These are phyloP conservation scores for Termitomyces sp. DNA, from an alignment of 768 basidiomycete genomes.

Conservation along the genomic window DNA sequence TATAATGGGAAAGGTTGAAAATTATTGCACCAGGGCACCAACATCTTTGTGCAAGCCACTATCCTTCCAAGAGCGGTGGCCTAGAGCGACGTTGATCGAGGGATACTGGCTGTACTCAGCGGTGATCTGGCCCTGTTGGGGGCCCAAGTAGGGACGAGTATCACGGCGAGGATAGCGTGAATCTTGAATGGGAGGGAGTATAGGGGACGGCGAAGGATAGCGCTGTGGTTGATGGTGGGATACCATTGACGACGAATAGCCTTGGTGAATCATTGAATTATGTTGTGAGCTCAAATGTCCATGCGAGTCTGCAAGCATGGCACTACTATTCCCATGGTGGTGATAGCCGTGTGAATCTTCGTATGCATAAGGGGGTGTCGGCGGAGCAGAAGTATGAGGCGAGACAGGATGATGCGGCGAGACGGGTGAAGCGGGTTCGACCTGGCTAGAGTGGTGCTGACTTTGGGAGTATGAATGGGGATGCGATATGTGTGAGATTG, in stretches of 20 bases:
- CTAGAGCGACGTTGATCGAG: constrained; percentile 23
- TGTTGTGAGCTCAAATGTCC: constrained; percentile 25
- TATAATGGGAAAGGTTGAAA: background rate
- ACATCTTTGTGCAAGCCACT: constrained; percentile 35
- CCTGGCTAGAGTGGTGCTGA: constrained; percentile 24
- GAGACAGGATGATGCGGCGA: constrained; percentile 42
- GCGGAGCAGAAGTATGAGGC: constrained; percentile 36
- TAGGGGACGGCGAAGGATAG: constrained; percentile 49
- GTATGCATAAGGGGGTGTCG: constrained; percentile 42
- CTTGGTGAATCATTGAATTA: constrained; percentile 14
- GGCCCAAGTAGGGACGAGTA: constrained; percentile 1
- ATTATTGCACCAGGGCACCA: constrained; percentile 30
- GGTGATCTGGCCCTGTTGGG: constrained; percentile 12
- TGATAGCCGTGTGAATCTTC: constrained; percentile 38
- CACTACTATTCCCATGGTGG: constrained; percentile 18
- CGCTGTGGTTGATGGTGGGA: constrained; percentile 20
- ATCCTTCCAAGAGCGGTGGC: constrained; percentile 43
- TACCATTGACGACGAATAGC: constrained; percentile 16
- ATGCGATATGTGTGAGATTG: constrained; percentile 55
- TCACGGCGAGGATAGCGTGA: constrained; percentile 27
- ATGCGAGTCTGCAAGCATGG: constrained; percentile 17
- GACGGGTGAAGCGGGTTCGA: constrained; percentile 42
- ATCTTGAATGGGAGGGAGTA: constrained; percentile 50
- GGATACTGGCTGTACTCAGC: constrained; percentile 38
- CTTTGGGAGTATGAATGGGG: constrained; percentile 38